Evolutionary conservation across 192 early-diverging fungal genomes (phyloP).

Genomic region (Coemansia interrupta): DNA sequence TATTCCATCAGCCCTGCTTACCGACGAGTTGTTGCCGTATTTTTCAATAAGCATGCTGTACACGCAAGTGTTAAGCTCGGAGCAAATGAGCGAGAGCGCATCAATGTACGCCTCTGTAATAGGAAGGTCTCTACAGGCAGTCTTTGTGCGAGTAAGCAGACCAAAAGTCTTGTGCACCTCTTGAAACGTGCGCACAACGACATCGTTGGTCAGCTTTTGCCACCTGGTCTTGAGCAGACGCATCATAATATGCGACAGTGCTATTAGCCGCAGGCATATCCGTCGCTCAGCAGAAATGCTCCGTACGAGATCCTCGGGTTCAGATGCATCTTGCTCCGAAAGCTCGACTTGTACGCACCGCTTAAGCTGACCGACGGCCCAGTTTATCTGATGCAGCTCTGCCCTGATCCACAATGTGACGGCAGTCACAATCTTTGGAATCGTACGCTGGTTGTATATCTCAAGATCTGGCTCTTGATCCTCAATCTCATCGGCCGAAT

Average conservation of each 20-base stretch:
- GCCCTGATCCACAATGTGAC: constrained; percentile 22
- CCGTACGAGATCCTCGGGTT: constrained; percentile 13
- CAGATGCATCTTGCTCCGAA: background rate
- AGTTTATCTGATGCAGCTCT: constrained; percentile 34
- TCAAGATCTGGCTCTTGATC: constrained; percentile 23
- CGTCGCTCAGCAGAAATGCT: constrained; percentile 34
- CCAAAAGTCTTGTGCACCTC: constrained; percentile 30
- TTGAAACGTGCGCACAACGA: constrained; percentile 21
- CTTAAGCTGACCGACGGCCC: constrained; percentile 26
- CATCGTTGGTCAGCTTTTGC: constrained; percentile 16
- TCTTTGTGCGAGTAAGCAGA: constrained; percentile 26
- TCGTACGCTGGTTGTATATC: constrained; percentile 17
- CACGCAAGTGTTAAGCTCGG: constrained; percentile 22
- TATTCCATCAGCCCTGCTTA: background rate
- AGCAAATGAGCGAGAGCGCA: constrained; percentile 24
- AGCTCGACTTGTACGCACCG: constrained; percentile 15
- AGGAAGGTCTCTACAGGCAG: constrained; percentile 12
- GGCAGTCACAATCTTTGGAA: constrained; percentile 15
- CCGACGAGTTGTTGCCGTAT: constrained; percentile 19
- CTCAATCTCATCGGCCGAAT: constrained; percentile 4
- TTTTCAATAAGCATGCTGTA: constrained; percentile 22
- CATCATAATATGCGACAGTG: constrained; percentile 22
- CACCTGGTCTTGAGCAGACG: constrained; percentile 17
- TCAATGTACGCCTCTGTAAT: constrained; percentile 41
- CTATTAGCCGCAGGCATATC: constrained; percentile 20